Evolutionary conservation across 2,329 filamentous ascomycete genomes (phyloP), one percentile per base, ranked within the genome.

Genomic region (Fusarium torulosum): DNA sequence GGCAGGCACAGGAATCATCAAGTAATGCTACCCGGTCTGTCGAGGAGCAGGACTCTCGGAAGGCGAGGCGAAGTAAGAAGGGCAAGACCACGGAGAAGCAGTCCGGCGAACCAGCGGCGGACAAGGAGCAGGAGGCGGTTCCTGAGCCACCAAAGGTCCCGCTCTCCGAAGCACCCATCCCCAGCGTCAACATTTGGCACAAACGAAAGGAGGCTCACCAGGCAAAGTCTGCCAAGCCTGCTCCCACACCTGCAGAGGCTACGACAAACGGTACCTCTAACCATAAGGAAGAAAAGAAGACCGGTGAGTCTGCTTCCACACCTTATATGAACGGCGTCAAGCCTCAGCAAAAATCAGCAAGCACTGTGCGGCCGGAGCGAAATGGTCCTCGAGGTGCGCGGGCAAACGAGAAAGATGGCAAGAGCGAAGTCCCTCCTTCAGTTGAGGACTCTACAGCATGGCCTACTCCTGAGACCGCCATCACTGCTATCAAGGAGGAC

Each of bases 101-200:
- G 51, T 76, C 83, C 43, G 77, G 79, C 33, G 85, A 86, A 23
- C 86, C 89, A 53, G 80, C 83, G 19, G 75, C 76, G 43, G 88
- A 89, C 68, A 87, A 89, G 71, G 87, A 87, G 69, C 85, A 86
- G 35, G 76, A 77, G 49, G 52, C 67, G 15, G 71, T 63, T 29
- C 74, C 70, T 23, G 81, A 87, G 63, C 82, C 82, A 15, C 81
- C 86, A 71, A 88, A 90, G 72, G 81, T 88, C 43, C 86, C 90
- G 72, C 83, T 97, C 41, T 90, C 91, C 45, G 93, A 96, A 63
- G 95, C 95, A 19, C 91, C 93, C 29, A 84, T 92, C 42, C 96
- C 96, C 1, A 79, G 88, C 3, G 91, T 97, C 59, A 99, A 99
- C 77, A 83, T 94, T 65, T 99, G 96, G 95, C 86, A 90, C 66